A percentile compares a stretch with the other conserved stretches of the same genome.
phyloP scores from a whole-genome alignment of 495 filamentous ascomycete species.

The Lasiosphaeria ovina region DNA sequence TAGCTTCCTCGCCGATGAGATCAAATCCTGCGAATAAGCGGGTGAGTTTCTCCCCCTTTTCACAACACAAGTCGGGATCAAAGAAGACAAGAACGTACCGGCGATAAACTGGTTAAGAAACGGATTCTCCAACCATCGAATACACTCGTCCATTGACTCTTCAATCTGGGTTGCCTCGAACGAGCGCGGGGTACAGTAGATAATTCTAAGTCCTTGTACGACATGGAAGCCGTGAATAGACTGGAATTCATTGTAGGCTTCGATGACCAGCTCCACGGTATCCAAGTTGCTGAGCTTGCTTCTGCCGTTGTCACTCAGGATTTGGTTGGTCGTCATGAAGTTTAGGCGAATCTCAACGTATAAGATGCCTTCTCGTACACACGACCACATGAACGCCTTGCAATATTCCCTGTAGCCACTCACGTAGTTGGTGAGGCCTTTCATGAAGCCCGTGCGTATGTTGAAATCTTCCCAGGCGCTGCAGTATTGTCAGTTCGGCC shows the following conservation, averaged over 20 bases:
- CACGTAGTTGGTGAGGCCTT: slow-evolving; percentile 57
- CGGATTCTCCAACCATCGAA: slow-evolving; percentile 69
- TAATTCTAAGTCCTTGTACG: slow-evolving; percentile 49
- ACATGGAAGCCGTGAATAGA: slow-evolving; percentile 22
- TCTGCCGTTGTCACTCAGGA: slow-evolving; percentile 45
- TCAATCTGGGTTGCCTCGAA: slow-evolving; percentile 59
- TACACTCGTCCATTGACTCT: slow-evolving; percentile 71
- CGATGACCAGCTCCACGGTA: slow-evolving; percentile 51
- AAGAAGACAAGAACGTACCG: slow-evolving; percentile 32
- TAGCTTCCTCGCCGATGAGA: slow-evolving; percentile 80
- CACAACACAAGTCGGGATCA: too few relatives aligned
- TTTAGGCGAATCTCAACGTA: slow-evolving; percentile 59
- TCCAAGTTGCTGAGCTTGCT: slow-evolving; percentile 43
- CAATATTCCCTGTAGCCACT: slow-evolving; percentile 51
- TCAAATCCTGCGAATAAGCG: slow-evolving; percentile 62
- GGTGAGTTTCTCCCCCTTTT: not conserved
- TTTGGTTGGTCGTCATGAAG: slow-evolving; percentile 54
- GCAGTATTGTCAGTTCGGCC: slow-evolving; percentile 3
- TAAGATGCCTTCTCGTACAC: slow-evolving; percentile 53
- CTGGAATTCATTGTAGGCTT: slow-evolving; percentile 47
- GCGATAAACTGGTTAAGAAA: slow-evolving; percentile 64
- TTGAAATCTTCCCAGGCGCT: slow-evolving; percentile 58
- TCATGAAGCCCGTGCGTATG: slow-evolving; percentile 57
- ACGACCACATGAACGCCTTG: slow-evolving; percentile 45
- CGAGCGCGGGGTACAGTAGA: slow-evolving; percentile 53